Evolutionary conservation across 306 rosid genomes (phyloP), one percentile per base, ranked within the genome.

Genomic region (Coriaria nepalensis): DNA sequence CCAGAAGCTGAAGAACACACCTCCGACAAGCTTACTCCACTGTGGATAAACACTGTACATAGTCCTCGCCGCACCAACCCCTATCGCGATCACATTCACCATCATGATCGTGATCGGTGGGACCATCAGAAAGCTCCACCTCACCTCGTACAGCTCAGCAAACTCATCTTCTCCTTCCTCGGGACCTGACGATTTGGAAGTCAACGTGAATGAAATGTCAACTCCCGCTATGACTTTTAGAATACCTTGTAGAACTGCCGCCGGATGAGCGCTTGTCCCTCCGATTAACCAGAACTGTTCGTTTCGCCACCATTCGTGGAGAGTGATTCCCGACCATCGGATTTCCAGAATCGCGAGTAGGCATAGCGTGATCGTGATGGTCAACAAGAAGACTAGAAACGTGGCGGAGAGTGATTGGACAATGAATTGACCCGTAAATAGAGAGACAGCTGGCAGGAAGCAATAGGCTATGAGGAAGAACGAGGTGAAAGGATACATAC

Each of bases 401-500:
- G 84, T 73, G 45, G 51, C 83, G 55, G 69, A 76, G 10, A 85
- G 76, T 6, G 74, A 53, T 60, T 78, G 81, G 48, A 85, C 95
- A 40, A 85, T 81, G 56, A 85, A 85, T 63, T 85, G 87, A 43
- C 93, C 95, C 3, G 95, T 58, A 52, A 84, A 80, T 35, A 85
- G 68, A 51, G 95, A 85, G 40, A 73, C 57, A 8, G 95, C 95
- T 0, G 95, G 95, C 13, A 85, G 71, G 47, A 81, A 75, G 78
- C 95, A 85, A 46, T 85, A 84, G 52, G 73, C 80, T 14, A 85
- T 49, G 64, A 85, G 73, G 69, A 85, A 85, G 59, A 78, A 54
- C 7, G 95, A 85, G 7, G 95, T 85, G 78, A 85, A 85, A 48
- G 95, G 93, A 78, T 85, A 85, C 87, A 85, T 78, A 38, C 93